phyloP scores from a whole-genome alignment of 2,329 filamentous ascomycete species.

The Penicillium brasilianum region DNA sequence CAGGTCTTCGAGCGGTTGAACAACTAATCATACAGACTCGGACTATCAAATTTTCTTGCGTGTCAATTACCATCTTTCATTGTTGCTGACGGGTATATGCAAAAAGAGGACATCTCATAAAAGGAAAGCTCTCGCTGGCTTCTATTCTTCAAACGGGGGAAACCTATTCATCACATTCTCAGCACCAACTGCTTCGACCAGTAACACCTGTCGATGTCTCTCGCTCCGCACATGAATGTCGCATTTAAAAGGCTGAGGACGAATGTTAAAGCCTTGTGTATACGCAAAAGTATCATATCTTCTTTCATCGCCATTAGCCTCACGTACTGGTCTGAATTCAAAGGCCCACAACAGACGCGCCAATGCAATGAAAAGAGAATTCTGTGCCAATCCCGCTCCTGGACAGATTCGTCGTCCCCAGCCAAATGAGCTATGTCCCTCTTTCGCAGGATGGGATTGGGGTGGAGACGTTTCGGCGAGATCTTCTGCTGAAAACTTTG shows the following conservation, averaged over 20 bases:
- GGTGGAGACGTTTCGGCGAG: conserved; percentile 8
- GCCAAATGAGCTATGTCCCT: conserved; percentile 56
- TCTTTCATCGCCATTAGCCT: conserved; percentile 25
- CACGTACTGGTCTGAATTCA: conserved; percentile 17
- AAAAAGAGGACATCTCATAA: neutral
- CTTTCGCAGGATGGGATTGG: conserved; percentile 26
- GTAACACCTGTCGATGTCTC: conserved; percentile 13
- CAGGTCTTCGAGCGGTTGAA: too few relatives aligned
- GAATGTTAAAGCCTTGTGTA: conserved; percentile 28
- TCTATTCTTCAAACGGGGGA: conserved; percentile 16
- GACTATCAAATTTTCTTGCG: too few relatives aligned
- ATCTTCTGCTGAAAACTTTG: conserved; percentile 11
- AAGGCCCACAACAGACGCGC: conserved; percentile 27
- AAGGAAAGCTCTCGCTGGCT: too few relatives aligned
- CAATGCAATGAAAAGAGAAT: conserved; percentile 51
- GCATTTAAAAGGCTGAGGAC: conserved; percentile 25
- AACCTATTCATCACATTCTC: conserved; percentile 10
- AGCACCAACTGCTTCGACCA: conserved; percentile 2
- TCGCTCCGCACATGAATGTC: conserved; percentile 19
- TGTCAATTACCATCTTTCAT: too few relatives aligned
- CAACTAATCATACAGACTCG: too few relatives aligned
- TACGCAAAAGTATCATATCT: conserved; percentile 28
- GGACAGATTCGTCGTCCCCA: conserved; percentile 56
- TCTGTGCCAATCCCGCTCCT: conserved; percentile 58
- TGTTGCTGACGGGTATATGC: neutral